Conservation (phyloP, 176 grass and related monocot genomes). For the Triticum monococcum region DNA sequence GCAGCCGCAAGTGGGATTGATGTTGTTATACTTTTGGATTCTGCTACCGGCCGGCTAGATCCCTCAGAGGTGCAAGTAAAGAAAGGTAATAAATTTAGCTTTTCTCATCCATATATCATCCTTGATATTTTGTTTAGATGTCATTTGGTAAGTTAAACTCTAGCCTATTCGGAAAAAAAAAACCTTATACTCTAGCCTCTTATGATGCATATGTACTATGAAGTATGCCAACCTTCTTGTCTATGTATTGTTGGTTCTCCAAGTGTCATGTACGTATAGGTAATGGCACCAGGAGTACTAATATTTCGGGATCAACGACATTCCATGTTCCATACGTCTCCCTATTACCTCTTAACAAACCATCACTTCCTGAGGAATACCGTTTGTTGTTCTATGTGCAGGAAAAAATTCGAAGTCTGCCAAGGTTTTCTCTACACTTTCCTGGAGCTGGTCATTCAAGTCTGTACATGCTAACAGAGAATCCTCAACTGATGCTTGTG, state of each 20-base stretch:
- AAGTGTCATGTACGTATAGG: not conserved
- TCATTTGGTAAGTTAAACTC: not conserved
- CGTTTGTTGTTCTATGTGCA: constrained; percentile 41
- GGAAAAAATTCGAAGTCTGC: constrained; percentile 81
- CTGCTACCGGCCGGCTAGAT: constrained; percentile 41
- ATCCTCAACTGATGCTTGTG: constrained; percentile 52
- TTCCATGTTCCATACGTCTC: constrained; percentile 1
- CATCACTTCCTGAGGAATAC: constrained; percentile 9
- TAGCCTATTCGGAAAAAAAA: not conserved
- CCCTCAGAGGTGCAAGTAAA: constrained; percentile 56
- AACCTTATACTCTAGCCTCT: not conserved
- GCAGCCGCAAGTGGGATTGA: constrained; percentile 84
- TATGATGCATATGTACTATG: constrained; percentile 4
- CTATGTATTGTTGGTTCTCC: constrained; percentile 1
- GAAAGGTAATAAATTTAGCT: constrained; percentile 54
- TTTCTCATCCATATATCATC: not conserved
- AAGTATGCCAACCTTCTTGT: not conserved
- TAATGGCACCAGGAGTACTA: not conserved
- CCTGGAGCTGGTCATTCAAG: constrained; percentile 91
- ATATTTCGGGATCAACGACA: constrained; percentile 19
- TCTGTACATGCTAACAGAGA: constrained; percentile 56
- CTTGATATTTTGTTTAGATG: constrained; percentile 15
- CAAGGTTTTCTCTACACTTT: constrained; percentile 86
- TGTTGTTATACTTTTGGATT: constrained; percentile 74
- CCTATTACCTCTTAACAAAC: not conserved